These are phyloP conservation scores for Blepharisma japonicum DNA, from an alignment of 73 alveolate species.

Conservation along the genomic window DNA sequence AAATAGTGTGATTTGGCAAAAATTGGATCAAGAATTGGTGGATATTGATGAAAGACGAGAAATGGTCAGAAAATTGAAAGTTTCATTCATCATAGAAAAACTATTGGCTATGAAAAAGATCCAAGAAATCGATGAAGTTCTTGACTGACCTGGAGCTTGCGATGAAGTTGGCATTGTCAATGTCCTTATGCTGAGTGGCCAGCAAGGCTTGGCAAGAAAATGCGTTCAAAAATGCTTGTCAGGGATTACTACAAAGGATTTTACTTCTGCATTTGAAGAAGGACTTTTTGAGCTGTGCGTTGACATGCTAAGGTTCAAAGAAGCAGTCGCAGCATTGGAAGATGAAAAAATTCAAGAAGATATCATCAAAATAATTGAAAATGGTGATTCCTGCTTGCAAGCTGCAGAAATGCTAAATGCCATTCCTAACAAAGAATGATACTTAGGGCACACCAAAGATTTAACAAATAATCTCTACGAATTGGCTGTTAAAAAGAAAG, in stretches of 20 bases:
- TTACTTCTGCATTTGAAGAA: neutral
- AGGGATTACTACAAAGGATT: neutral
- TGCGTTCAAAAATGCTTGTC: neutral
- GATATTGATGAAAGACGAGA: constrained; percentile 8
- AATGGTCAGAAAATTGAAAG: neutral
- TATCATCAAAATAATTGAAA: neutral
- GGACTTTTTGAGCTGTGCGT: neutral
- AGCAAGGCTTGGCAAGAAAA: neutral
- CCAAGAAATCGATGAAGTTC: constrained; percentile 16
- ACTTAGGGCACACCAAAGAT: neutral
- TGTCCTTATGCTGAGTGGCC: neutral
- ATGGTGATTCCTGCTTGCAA: neutral
- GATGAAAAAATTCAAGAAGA: neutral
- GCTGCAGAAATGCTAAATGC: constrained; percentile 7
- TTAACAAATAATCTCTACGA: neutral
- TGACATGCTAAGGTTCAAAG: constrained; percentile 18
- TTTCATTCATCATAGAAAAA: neutral
- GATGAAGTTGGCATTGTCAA: constrained; percentile 2
- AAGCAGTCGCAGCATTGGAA: neutral
- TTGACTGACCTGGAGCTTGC: constrained; percentile 23
- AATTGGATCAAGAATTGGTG: neutral
- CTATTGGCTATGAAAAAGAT: neutral
- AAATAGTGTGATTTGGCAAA: constrained; percentile 24
- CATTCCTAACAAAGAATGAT: constrained; percentile 16
- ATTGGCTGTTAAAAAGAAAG: neutral